These are phyloP conservation scores for Cadophora sp. DNA, from an alignment of 2,329 filamentous ascomycete genomes.

Conservation along the genomic window DNA sequence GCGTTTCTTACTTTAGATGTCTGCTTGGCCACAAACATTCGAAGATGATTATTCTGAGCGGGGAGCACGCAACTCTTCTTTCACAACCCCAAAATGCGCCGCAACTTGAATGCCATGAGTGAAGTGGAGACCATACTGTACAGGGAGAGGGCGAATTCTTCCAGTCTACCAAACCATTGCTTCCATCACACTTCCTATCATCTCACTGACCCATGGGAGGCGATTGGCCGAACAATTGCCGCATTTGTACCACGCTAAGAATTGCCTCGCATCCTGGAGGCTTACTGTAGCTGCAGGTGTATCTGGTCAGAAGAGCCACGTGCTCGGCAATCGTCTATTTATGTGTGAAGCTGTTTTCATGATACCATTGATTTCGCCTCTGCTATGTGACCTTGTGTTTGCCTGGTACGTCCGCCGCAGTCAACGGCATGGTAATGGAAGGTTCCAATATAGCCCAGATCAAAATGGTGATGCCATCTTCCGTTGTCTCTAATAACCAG, in stretches of 20 bases:
- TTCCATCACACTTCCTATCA: background rate
- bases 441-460: background rate
- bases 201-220: background rate
- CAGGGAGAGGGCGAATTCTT: background rate
- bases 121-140: background rate
- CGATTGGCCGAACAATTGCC: background rate
- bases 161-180: background rate
- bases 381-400: background rate
- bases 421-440: background rate
- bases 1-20: background rate
- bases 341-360: background rate
- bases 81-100: background rate
- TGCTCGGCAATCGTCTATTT: background rate
- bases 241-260: background rate
- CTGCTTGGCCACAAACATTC: background rate
- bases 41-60: background rate
- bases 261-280: background rate
- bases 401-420: background rate
- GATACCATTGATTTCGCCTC: background rate
- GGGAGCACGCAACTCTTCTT: background rate
- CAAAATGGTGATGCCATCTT: background rate
- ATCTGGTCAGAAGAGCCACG: background rate
- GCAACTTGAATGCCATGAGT: background rate
- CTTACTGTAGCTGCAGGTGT: background rate
- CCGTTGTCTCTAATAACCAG: background rate